These are phyloP conservation scores for Basipetospora sp. DNA, from an alignment of 2,329 filamentous ascomycete species.

Conservation along the genomic window DNA sequence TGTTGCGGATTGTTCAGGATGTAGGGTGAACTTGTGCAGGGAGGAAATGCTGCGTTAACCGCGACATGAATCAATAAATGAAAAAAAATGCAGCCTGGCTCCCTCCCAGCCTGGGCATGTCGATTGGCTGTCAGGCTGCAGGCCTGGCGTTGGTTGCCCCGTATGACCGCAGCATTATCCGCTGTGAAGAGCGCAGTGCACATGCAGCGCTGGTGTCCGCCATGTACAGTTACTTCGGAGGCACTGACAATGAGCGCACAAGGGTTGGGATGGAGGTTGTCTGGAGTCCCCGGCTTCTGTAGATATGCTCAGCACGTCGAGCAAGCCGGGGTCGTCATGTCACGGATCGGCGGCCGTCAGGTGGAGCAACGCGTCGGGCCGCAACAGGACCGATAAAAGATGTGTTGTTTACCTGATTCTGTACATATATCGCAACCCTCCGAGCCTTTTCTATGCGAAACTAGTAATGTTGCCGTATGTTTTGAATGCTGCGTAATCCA, in stretches of 20 bases:
- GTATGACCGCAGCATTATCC: constrained; percentile 1
- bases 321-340: not conserved
- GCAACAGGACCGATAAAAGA: too few species aligned
- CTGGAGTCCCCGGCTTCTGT: not conserved
- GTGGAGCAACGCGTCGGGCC: too few species aligned
- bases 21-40: not conserved
- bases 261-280: not conserved
- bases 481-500: too few species aligned
- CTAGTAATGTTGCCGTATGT: too few species aligned
- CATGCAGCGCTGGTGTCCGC: not conserved
- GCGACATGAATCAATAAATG: not conserved
- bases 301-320: not conserved
- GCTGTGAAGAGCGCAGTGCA: not conserved
- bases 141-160: not conserved
- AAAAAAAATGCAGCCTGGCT: not conserved
- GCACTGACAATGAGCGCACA: constrained; percentile 1
- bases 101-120: not conserved
- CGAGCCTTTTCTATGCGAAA: too few species aligned
- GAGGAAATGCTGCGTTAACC: not conserved
- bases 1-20: constrained; percentile 1
- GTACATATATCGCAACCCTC: too few species aligned
- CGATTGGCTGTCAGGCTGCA: not conserved
- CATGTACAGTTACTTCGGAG: not conserved
- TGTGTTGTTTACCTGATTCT: too few species aligned
- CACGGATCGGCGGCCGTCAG: too few species aligned